Base-by-base conservation (phyloP, 306 rosid species). In the Quercus alba region DNA sequence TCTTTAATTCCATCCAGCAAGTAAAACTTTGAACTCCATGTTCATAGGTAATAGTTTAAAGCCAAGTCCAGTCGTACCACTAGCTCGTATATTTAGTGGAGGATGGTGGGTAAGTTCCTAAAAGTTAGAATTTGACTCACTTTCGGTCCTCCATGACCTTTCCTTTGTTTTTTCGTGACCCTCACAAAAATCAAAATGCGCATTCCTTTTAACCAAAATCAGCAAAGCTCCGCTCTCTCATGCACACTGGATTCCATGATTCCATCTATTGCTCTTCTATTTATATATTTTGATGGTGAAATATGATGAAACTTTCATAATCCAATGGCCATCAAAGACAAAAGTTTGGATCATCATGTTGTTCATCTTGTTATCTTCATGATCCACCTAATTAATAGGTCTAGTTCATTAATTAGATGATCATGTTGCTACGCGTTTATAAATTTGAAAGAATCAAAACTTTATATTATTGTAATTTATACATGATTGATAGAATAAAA, bases 41-140 rank as follows among this genome's bases (percentile, higher is more conserved):
- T 13, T 23, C 30, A 59, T 41, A 59, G 25, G 11, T 59, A 23
- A 21, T 59, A 59, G 17, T 11, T 49, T 3, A 10, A 11, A 23
- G 67, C 31, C 33, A 11, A 59, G 18, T 18, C 17, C 26, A 18
- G 74, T 73, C 56, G 73, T 25, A 74, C 28, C 82, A 86, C 87
- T 85, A 78, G 75, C 79, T 31, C 49, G 79, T 26, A 26, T 26
- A 14, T 3, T 2, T 38, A 70, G 80, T 73, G 79, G 77, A 51
- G 70, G 76, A 56, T 33, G 74, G 54, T 81, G 67, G 90, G 87
- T 78, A 74, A 71, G 87, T 41, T 74, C 69, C 49, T 6, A 62
- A 52, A 83, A 73, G 79, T 54, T 15, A 70, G 28, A 25, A 26
- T 75, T 81, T 86, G 85, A 83, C 87, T 80, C 66, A 52, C 81